Evolutionary conservation across 495 filamentous ascomycete species (phyloP), one percentile per base, ranked within the genome.

Genomic region (Penicillium tannophilum): DNA sequence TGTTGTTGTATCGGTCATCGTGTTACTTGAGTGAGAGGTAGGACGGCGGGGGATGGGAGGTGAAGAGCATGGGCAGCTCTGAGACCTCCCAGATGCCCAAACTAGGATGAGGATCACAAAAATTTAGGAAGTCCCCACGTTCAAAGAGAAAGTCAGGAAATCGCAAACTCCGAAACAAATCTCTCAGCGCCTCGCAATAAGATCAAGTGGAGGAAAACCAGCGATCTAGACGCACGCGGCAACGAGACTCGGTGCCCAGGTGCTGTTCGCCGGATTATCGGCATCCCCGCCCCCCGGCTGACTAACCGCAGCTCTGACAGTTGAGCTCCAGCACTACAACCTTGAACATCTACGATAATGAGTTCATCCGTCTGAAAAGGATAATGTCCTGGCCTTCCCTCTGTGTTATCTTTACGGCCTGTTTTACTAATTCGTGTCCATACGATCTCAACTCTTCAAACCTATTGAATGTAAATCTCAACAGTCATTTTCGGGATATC

Each of bases 1-100:
- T 80, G 60, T 63, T 73, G 66, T 63, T 56, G 39, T 60, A 54
- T 53, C 51, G 64, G 42, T 75, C 75, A 74, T 79, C n/a, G 66
- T 76, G 69, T 72, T 68, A 63, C 56, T 54, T 39, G 36, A 60
- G 43, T 31, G 58, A 49, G 26, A 45, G 48, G 50, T 59, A 17
- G 51, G 54, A 60, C 36, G 35, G 54, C 20, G 47, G 55, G 62
- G 44, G 56, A 46, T 24, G 31, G 42, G 58, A 57, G 43, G 55
- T 49, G 58, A 59, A 26, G 31, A 61, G 61, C 42, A 42, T 52
- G 43, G 54, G 55, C 39, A 46, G 20, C 28, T 57, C 56, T 39
- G 54, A 54, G 43, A 56, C 54, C 54, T 56, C 54, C 46, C 48
- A 54, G 46, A 52, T 52, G 24, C 41, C 47, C 17, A 44, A 43